Percentiles rank a stretch among this genome's conserved stretches.
Conservation (phyloP, 116 monocot species). For the Cymodocea nodosa region DNA sequence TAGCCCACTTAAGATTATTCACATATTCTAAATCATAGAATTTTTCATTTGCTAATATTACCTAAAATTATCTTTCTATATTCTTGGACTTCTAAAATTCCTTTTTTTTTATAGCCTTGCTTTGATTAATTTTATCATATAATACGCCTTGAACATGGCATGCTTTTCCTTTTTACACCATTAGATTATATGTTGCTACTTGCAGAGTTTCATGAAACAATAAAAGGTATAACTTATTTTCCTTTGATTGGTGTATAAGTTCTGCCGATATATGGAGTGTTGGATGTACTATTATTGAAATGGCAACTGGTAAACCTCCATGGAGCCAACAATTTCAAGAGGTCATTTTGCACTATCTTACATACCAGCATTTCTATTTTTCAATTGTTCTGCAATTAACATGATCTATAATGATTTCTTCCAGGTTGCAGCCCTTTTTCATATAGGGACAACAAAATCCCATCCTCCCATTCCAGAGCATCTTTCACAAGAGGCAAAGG, state of each 20-base stretch:
- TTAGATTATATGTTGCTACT: not conserved
- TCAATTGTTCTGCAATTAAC: not conserved
- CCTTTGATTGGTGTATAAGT: conserved; percentile 15
- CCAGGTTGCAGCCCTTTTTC: conserved; percentile 89
- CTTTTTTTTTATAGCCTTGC: too few relatives aligned
- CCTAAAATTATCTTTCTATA: too few relatives aligned
- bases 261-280: conserved; percentile 99
- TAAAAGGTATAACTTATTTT: not conserved
- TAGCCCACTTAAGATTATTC: too few relatives aligned
- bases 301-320: conserved; percentile 98
- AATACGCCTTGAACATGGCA: not conserved
- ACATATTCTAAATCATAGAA: too few relatives aligned
- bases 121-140: too few relatives aligned
- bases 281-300: conserved; percentile 96
- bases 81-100: too few relatives aligned
- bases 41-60: too few relatives aligned
- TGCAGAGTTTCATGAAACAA: not conserved
- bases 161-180: not conserved
- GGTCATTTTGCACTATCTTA: conserved; percentile 14
- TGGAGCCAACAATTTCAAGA: conserved; percentile 99
- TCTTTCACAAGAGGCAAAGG: conserved; percentile 77
- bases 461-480: conserved; percentile 96
- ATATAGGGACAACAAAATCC: conserved; percentile 88
- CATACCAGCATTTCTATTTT: not conserved
- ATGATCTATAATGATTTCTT: conserved; percentile 3